Base-by-base conservation (phyloP, 352 stramenopile genomes). In the Pythium myriotylum region DNA sequence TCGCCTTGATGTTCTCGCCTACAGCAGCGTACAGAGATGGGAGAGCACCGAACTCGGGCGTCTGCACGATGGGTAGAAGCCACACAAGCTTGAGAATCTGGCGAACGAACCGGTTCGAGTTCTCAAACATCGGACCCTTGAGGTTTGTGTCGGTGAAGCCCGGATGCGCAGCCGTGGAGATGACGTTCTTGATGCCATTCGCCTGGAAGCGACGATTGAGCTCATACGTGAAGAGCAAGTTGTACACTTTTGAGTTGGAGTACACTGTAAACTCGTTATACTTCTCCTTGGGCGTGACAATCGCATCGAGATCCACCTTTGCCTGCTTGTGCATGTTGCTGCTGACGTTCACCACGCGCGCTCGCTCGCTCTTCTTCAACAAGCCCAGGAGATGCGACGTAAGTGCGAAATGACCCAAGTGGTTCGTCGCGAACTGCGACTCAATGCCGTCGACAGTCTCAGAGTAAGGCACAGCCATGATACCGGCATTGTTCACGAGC, bases 211-310 rank as follows among this genome's bases (percentile, higher is more conserved):
- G 10, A n/a, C n/a, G n/a, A n/a, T n/a, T n/a, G n/a, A 87, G 67
- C 48, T 87, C 77, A 0, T 58, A 17, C 13, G 75, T 79, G 56
- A 83, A 84, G 0, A 84, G 50, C 27, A 81, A 37, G 58, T 83
- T 84, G 43, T 37, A 72, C 2, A 87, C 37, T 52, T 87, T 87
- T 1, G 14, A 26, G 47, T 54, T 54, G 27, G 26, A 19, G 24
- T 54, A 54, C 24, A 70, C 54, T 14, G 68, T 56, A 47, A 67
- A 71, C 29, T 76, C n/a, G n/a, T n/a, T n/a, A n/a, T n/a, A n/a
- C n/a, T n/a, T 84, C 46, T 73, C 64, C 2, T 72, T 58, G 4
- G 74, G 29, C 16, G 66, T 75, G 29, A 74, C 62, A 27, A 86
- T 66, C 49, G 55, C 58, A 41, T 63, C 67, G 26, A 84, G 50